These are phyloP conservation scores for Vanrija sp. DNA, from an alignment of 1,284 basidiomycete genomes.

Conservation along the genomic window DNA sequence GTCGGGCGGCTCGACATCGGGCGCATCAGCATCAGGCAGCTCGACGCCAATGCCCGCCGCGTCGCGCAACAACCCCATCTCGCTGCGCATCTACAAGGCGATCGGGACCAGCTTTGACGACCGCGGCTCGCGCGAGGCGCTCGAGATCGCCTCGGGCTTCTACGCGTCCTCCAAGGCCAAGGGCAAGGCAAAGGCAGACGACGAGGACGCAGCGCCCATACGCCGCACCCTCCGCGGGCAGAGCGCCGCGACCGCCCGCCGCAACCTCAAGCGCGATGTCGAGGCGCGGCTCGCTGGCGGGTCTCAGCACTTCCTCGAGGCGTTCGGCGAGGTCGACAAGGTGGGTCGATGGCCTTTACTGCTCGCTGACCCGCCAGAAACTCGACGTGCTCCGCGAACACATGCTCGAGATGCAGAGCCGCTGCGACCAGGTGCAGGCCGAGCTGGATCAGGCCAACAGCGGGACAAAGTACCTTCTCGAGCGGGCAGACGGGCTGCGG, in stretches of 20 bases:
- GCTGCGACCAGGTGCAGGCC: conserved; percentile 74
- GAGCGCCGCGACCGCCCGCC: conserved; percentile 61
- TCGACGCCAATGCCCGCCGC: conserved; percentile 27
- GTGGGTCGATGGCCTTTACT: conserved; percentile 52
- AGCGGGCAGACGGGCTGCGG: conserved; percentile 75
- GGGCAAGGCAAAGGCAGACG: conserved; percentile 5
- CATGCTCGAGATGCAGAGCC: conserved; percentile 69
- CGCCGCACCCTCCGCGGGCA: conserved; percentile 36
- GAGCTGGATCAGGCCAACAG: conserved; percentile 72
- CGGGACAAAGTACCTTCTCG: conserved; percentile 75
- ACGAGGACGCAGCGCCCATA: conserved; percentile 19
- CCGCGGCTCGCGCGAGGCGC: conserved; percentile 68
- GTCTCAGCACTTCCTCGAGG: conserved; percentile 72
- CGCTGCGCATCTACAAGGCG: conserved; percentile 80
- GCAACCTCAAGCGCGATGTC: conserved; percentile 74
- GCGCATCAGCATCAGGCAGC: conserved; percentile 5
- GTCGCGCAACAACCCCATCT: conserved; percentile 58
- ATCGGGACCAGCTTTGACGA: conserved; percentile 76
- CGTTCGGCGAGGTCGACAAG: conserved; percentile 80
- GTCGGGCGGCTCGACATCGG: background rate
- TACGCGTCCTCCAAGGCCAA: conserved; percentile 49
- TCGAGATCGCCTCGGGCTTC: conserved; percentile 74
- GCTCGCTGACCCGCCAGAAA: conserved; percentile 58
- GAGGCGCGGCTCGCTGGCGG: conserved; percentile 74
- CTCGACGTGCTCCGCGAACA: conserved; percentile 69